phyloP scores from a whole-genome alignment of 108 stramenopile genomes.

The Pseudonitzschia delicatissima region DNA sequence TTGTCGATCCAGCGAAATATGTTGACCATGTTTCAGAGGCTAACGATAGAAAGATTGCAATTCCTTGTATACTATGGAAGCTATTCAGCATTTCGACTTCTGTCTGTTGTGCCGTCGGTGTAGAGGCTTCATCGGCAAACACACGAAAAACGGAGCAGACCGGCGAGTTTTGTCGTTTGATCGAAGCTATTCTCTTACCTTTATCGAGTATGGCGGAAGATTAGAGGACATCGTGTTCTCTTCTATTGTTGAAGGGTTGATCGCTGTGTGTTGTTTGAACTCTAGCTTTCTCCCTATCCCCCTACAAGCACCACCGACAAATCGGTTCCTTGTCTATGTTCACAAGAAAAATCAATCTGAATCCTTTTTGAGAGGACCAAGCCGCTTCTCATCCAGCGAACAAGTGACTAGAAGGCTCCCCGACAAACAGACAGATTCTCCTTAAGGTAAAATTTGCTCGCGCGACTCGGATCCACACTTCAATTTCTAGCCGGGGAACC shows the following conservation, averaged over 20 bases:
- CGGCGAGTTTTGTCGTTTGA: neutral
- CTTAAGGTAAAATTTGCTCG: neutral
- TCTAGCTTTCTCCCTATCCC: neutral
- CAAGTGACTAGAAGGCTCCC: too few relatives aligned
- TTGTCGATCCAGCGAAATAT: too few relatives aligned
- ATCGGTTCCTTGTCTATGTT: slow-evolving; percentile 1
- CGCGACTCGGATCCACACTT: neutral
- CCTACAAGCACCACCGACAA: neutral
- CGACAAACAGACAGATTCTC: neutral
- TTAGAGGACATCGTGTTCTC: neutral
- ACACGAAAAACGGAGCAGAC: neutral
- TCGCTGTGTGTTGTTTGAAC: neutral
- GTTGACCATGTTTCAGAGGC: too few relatives aligned
- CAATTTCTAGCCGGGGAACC: too few relatives aligned
- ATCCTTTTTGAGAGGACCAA: neutral
- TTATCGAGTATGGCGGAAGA: slow-evolving; percentile 66
- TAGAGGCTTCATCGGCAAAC: neutral
- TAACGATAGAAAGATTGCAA: neutral
- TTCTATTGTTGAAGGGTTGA: neutral
- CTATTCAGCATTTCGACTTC: too few relatives aligned
- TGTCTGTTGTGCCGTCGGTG: too few relatives aligned
- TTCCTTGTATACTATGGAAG: too few relatives aligned
- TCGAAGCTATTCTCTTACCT: slow-evolving; percentile 30
- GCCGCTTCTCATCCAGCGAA: too few relatives aligned
- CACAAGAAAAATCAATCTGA: neutral